Evolutionary conservation across 257 asterid species (phyloP).

Genomic region (Solanum ossicruentum): DNA sequence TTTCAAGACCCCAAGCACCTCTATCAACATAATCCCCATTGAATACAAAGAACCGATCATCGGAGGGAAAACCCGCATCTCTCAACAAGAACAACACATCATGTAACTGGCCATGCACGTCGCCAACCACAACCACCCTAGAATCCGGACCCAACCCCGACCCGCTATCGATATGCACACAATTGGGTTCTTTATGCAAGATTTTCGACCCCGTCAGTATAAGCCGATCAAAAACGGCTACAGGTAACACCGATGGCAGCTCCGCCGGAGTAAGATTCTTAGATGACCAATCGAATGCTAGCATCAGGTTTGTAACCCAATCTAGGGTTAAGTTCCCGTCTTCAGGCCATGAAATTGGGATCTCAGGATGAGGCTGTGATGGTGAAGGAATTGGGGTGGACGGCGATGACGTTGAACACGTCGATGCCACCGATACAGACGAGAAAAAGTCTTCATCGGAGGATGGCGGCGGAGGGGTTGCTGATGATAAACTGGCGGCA

Average conservation of each 20-base stretch:
- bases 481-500: not conserved
- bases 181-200: conserved; percentile 89
- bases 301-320: conserved; percentile 66
- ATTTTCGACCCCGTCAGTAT: conserved; percentile 67
- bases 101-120: conserved; percentile 93
- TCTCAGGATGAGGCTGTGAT: conserved; percentile 33
- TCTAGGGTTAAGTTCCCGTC: conserved; percentile 36
- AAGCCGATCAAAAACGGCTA: conserved; percentile 58
- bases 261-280: conserved; percentile 43
- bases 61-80: conserved; percentile 67
- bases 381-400: conserved; percentile 19
- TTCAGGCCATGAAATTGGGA: conserved; percentile 78
- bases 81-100: conserved; percentile 64
- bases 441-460: conserved; percentile 74
- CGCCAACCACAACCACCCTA: conserved; percentile 84
- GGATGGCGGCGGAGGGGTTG: conserved; percentile 17
- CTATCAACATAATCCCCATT: conserved; percentile 97
- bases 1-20: conserved; percentile 99
- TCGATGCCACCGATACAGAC: conserved; percentile 29
- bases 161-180: conserved; percentile 47
- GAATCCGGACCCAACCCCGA: conserved; percentile 28
- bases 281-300: conserved; percentile 73
- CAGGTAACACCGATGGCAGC: conserved; percentile 67
- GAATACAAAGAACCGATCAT: conserved; percentile 76
- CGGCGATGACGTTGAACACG: conserved; percentile 27